Conservation (phyloP, 768 basidiomycete species). For the Lepiota brunneoincarnata region DNA sequence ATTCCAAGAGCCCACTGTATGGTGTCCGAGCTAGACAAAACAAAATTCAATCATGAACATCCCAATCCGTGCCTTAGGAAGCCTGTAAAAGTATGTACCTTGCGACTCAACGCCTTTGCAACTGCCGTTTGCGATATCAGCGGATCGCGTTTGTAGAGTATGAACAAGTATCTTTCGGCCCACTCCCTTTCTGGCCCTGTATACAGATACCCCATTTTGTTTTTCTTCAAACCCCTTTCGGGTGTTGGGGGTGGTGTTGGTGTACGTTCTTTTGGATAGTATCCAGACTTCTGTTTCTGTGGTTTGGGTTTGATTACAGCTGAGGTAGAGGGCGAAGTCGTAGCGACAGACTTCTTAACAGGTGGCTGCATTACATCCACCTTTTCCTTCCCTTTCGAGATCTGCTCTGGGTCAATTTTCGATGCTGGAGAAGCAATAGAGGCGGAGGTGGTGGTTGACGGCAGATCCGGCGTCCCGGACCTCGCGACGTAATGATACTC, state of each 20-base stretch:
- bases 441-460: neutral
- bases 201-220: constrained; percentile 32
- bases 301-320: neutral
- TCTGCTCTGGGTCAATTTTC: neutral
- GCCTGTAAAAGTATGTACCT: constrained; percentile 33
- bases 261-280: constrained; percentile 1
- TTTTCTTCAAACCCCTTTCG: neutral
- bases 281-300: neutral
- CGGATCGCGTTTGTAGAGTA: constrained; percentile 48
- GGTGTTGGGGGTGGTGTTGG: constrained; percentile 10
- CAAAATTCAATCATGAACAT: neutral
- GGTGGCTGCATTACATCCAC: neutral
- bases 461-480: neutral
- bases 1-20: constrained; percentile 49
- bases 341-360: neutral
- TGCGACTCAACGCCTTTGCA: constrained; percentile 35
- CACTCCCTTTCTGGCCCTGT: constrained; percentile 52
- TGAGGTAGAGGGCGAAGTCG: neutral
- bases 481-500: neutral
- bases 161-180: constrained; percentile 37
- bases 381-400: constrained; percentile 2
- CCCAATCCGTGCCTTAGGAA: neutral
- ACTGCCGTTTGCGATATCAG: constrained; percentile 36
- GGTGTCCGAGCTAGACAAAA: constrained; percentile 55
- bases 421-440: neutral